Evolutionary conservation across 108 stramenopile species (phyloP).

Genomic region (Pinguiococcus pyrenoidosus): DNA sequence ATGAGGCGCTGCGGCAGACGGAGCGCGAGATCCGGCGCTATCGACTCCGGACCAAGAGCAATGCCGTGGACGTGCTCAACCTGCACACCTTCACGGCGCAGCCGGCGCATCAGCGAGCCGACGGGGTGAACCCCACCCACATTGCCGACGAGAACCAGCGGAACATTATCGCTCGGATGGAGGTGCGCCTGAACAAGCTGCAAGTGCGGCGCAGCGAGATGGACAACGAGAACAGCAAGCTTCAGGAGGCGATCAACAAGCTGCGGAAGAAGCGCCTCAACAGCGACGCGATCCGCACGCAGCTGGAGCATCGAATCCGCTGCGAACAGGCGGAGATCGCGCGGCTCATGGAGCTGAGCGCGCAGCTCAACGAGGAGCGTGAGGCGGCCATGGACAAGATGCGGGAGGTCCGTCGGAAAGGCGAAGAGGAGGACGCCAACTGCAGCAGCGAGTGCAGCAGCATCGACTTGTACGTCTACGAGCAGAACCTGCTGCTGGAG

Average conservation of each 20-base stretch:
- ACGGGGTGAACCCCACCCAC: constrained; percentile 49
- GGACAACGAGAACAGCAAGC: constrained; percentile 36
- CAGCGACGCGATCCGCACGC: constrained; percentile 34
- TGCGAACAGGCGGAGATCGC: constrained; percentile 38
- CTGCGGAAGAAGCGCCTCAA: constrained; percentile 43
- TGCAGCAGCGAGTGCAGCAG: constrained; percentile 1
- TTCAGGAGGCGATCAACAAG: constrained; percentile 50
- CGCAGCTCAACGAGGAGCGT: constrained; percentile 33
- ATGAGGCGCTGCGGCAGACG: constrained; percentile 27
- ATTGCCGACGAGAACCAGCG: constrained; percentile 51
- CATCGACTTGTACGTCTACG: constrained; percentile 12
- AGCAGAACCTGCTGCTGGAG: constrained; percentile 40
- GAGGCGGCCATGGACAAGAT: constrained; percentile 41
- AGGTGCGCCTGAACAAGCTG: constrained; percentile 50
- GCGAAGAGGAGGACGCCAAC: constrained; percentile 12
- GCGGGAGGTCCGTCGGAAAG: constrained; percentile 22
- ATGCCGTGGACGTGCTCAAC: constrained; percentile 50
- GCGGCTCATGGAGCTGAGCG: constrained; percentile 45
- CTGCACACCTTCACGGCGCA: constrained; percentile 44
- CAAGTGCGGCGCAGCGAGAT: constrained; percentile 43
- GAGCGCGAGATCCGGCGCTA: constrained; percentile 34
- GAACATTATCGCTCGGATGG: constrained; percentile 47
- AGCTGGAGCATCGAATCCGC: constrained; percentile 42
- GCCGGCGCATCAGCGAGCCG: constrained; percentile 50
- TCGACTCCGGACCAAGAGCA: constrained; percentile 41